Evolutionary conservation across 371 early-diverging fungal species (phyloP).

Genomic region (Zychaea mexicana): DNA sequence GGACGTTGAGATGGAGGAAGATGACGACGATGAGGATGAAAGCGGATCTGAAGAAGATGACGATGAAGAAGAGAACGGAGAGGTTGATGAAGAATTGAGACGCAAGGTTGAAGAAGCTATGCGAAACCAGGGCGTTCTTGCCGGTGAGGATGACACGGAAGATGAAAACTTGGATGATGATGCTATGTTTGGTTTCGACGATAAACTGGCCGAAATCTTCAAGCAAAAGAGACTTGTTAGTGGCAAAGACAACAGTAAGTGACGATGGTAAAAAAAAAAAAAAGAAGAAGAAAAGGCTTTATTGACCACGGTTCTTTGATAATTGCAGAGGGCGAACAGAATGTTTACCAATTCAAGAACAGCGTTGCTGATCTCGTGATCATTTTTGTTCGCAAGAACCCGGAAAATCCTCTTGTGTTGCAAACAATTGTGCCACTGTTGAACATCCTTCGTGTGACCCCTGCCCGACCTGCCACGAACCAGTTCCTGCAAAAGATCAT

Average conservation of each 20-base stretch:
- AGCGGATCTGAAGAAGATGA: constrained; percentile 47
- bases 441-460: constrained; percentile 57
- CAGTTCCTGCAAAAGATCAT: constrained; percentile 72
- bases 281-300: too few species aligned
- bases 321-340: constrained; percentile 60
- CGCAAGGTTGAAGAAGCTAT: constrained; percentile 69
- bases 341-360: constrained; percentile 85
- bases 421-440: constrained; percentile 72
- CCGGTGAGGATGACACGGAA: constrained; percentile 52
- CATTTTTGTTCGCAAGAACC: constrained; percentile 73
- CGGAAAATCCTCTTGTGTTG: constrained; percentile 72
- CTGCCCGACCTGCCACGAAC: constrained; percentile 55
- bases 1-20: constrained; percentile 55
- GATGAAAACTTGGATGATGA: constrained; percentile 84
- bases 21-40: constrained; percentile 55
- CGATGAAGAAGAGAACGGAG: constrained; percentile 27
- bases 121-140: constrained; percentile 53
- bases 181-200: constrained; percentile 91
- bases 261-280: neutral
- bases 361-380: constrained; percentile 83
- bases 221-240: constrained; percentile 66
- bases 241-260: constrained; percentile 10
- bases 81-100: constrained; percentile 72
- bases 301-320: too few species aligned
- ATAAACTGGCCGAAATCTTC: constrained; percentile 90